Conservation (phyloP, 768 basidiomycete genomes). For the Lentinula aciculospora region DNA sequence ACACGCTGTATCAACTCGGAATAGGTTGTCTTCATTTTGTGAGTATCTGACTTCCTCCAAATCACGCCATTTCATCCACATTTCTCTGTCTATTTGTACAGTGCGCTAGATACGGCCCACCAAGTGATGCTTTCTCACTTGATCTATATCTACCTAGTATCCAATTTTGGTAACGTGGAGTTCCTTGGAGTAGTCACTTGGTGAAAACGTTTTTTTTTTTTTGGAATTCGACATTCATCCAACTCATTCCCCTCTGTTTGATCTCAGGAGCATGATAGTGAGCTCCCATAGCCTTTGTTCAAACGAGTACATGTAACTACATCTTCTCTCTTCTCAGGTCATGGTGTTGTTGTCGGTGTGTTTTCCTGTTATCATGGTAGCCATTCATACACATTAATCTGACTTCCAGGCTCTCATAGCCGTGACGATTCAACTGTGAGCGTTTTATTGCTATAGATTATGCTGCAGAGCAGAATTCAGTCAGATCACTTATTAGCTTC, state of each 20-base stretch:
- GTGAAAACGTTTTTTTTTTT: background rate
- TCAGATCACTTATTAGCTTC: background rate
- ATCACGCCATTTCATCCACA: background rate
- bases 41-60: background rate
- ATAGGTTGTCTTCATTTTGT: constrained; percentile 6
- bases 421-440: background rate
- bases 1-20: background rate
- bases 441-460: background rate
- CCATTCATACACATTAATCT: background rate
- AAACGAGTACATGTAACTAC: background rate
- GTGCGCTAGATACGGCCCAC: constrained; percentile 2
- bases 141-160: constrained; percentile 1
- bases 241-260: background rate
- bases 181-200: background rate
- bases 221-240: background rate
- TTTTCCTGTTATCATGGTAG: background rate
- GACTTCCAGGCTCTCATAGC: background rate
- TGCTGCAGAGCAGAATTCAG: background rate
- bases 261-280: constrained; percentile 5
- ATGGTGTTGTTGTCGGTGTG: constrained; percentile 6
- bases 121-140: constrained; percentile 4
- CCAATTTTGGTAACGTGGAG: background rate
- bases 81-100: background rate
- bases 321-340: background rate
- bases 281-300: background rate